Evolutionary conservation across 495 filamentous ascomycete genomes (phyloP), one percentile per base, ranked within the genome.

Genomic region (Amphirosellinia nigrospora): DNA sequence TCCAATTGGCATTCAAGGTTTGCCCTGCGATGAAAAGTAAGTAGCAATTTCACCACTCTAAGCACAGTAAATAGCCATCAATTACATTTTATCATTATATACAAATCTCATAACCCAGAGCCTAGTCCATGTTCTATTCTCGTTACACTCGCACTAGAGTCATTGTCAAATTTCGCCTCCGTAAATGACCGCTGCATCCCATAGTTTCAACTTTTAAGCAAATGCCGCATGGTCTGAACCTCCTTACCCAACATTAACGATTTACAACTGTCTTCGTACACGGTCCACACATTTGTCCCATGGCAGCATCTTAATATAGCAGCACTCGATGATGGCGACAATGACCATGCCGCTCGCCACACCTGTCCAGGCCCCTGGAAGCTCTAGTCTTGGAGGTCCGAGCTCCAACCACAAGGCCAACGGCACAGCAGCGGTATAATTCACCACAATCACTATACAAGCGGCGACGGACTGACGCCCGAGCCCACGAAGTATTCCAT

Each of bases 371-470:
- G 93, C 80, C 32, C 92, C 90, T 63, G 85, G 79, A 39, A 93
- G 79, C 8, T 84, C 85, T 86, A 86, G 89, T 15, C 76, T 72
- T 4, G 91, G 70, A 11, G 77, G 76, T 0, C 84, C 86, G 72
- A 93, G 90, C 0, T 86, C 87, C 1, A 87, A 82, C 19, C 85
- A 86, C 74, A 92, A 86, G 41, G 90, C 92, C 41, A 94, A 81
- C 0, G 92, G 92, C 76, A 94, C 87, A 4, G 89, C 91, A 52
- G 92, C 83, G n/a, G 79, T 83, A 78, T 94, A 94, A 77, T 94
- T 94, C 48, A 88, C 88, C 66, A 89, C 86, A 0, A 94, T 77
- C 65, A 89, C 89, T 21, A 93, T 86, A 72, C 91, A 94, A 3
- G 91, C 91, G 2, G 91, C 92, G 23, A 94, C 80, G 61, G 90